phyloP scores from a whole-genome alignment of 2,329 filamentous ascomycete species.

The Alternaria gansuensis region DNA sequence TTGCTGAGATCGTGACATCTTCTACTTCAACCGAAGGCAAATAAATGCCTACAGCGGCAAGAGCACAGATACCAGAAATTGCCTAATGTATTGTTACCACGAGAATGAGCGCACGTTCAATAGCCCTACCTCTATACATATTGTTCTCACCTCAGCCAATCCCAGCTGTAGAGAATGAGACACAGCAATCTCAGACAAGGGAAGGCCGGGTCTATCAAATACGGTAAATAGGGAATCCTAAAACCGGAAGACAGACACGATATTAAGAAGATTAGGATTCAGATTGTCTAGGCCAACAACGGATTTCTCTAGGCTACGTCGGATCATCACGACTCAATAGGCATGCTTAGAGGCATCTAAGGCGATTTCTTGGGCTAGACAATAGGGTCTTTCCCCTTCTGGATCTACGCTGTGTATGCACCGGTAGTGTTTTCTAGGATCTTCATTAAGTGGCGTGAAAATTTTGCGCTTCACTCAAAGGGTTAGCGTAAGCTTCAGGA shows the following conservation, averaged over 20 bases:
- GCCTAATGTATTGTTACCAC: constrained; percentile 6
- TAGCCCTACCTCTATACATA: constrained; percentile 22
- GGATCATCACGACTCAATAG: constrained; percentile 22
- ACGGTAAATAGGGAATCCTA: constrained; percentile 21
- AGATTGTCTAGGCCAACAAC: constrained; percentile 15
- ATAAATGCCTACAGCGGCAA: constrained; percentile 12
- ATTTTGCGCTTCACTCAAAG: constrained; percentile 6
- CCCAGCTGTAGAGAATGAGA: constrained; percentile 18
- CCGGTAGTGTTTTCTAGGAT: constrained; percentile 14
- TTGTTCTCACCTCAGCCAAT: constrained; percentile 17
- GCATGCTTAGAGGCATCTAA: constrained; percentile 5
- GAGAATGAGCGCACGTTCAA: neutral
- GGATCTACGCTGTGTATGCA: constrained; percentile 25
- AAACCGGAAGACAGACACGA: constrained; percentile 20
- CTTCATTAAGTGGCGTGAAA: constrained; percentile 12
- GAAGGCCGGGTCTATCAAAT: constrained; percentile 14
- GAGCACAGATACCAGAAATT: constrained; percentile 16
- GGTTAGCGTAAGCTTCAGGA: constrained; percentile 4
- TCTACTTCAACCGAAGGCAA: constrained; percentile 8
- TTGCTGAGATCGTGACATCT: constrained; percentile 21
- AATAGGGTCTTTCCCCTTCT: constrained; percentile 19
- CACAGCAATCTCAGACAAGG: constrained; percentile 22
- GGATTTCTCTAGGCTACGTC: constrained; percentile 11
- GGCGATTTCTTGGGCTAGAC: constrained; percentile 15
- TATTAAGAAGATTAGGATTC: constrained; percentile 26